A percentile compares a stretch with the other conserved stretches of the same genome.
Conservation (phyloP, 495 filamentous ascomycete species). For the Aspergillus wentii region DNA sequence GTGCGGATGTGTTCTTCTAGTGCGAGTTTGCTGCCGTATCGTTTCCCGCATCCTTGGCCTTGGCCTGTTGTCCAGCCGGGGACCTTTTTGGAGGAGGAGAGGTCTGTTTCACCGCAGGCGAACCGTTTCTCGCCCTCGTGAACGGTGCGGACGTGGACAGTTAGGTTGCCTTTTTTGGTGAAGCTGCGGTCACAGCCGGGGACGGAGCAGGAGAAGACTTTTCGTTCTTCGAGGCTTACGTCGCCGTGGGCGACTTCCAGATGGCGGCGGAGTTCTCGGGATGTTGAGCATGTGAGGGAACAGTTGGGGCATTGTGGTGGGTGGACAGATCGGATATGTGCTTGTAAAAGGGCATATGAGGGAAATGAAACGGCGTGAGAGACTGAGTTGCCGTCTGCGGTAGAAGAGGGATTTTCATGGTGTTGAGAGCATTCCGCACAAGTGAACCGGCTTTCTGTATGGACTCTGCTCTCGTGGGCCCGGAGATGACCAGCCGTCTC, state of each 20-base stretch:
- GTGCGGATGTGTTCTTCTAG: conserved; percentile 79
- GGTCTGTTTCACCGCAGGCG: conserved; percentile 65
- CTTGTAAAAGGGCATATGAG: conserved; percentile 63
- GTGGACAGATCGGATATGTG: conserved; percentile 66
- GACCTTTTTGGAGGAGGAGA: conserved; percentile 52
- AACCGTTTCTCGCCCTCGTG: conserved; percentile 66
- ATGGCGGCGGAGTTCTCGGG: conserved; percentile 60
- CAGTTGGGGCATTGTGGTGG: conserved; percentile 73
- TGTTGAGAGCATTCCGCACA: conserved; percentile 61
- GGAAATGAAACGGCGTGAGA: conserved; percentile 53
- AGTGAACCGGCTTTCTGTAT: conserved; percentile 63
- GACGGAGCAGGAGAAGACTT: conserved; percentile 58
- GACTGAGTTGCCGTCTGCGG: conserved; percentile 5
- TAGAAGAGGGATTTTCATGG: conserved; percentile 15
- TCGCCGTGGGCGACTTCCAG: conserved; percentile 64
- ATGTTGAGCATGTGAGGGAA: conserved; percentile 53
- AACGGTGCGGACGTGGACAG: conserved; percentile 67
- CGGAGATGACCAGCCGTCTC: conserved; percentile 64
- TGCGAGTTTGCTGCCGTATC: conserved; percentile 64
- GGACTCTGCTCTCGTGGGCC: conserved; percentile 64
- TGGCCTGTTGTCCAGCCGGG: conserved; percentile 64
- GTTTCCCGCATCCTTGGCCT: conserved; percentile 62
- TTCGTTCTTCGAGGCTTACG: conserved; percentile 55
- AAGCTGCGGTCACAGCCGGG: conserved; percentile 66
- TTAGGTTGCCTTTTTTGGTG: conserved; percentile 73